These are phyloP conservation scores for Trichoderma semiorbis DNA, from an alignment of 2,329 filamentous ascomycete genomes.

Conservation along the genomic window DNA sequence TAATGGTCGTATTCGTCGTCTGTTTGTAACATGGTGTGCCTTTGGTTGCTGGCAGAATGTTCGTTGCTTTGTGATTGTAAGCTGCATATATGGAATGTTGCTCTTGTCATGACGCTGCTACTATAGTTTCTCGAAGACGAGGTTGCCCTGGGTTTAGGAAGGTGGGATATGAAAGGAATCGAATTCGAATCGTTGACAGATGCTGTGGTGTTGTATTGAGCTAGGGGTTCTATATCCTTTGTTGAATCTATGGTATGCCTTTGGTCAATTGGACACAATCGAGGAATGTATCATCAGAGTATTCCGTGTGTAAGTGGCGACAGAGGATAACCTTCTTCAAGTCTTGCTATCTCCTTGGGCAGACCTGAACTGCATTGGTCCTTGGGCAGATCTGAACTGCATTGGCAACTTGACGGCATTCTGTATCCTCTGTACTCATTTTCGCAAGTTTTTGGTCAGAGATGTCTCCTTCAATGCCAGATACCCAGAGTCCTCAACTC, in stretches of 20 bases:
- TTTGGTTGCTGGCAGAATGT: not conserved
- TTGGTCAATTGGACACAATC: not conserved
- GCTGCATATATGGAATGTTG: not conserved
- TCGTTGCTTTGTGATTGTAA: not conserved
- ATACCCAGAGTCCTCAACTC: not conserved
- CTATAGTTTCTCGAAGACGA: not conserved
- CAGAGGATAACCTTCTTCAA: not conserved
- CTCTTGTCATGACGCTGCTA: not conserved
- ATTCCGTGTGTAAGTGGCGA: not conserved
- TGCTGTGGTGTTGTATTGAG: not conserved
- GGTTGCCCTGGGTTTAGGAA: not conserved
- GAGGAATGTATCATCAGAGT: not conserved
- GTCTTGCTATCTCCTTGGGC: not conserved
- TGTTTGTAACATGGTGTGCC: not conserved
- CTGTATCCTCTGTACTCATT: not conserved
- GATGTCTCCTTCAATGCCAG: not conserved
- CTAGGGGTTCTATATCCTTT: not conserved
- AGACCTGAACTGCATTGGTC: not conserved
- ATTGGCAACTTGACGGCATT: not conserved
- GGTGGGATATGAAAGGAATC: not conserved
- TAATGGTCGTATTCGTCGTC: not conserved
- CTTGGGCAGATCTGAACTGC: not conserved
- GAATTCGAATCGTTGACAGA: not conserved
- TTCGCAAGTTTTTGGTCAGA: not conserved
- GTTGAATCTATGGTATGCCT: not conserved